Percentiles rank a stretch among this genome's conserved stretches.
These are phyloP conservation scores for Fusarium sp. DNA, from an alignment of 2,329 filamentous ascomycete genomes.

Conservation along the genomic window DNA sequence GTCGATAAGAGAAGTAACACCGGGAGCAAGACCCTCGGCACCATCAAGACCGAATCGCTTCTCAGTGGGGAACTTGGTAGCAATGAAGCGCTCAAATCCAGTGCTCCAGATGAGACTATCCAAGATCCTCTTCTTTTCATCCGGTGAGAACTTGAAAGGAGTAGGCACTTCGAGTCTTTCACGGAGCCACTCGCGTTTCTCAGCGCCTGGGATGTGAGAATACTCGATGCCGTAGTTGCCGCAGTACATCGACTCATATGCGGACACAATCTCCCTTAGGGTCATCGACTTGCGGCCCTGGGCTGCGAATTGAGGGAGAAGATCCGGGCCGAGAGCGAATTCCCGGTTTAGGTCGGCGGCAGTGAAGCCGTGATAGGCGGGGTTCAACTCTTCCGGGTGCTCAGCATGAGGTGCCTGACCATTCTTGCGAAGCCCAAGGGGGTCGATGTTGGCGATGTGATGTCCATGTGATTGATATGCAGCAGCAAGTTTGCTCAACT, in stretches of 20 bases:
- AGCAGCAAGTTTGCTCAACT: conserved; percentile 68
- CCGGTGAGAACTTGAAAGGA: conserved; percentile 94
- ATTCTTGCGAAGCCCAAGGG: conserved; percentile 77
- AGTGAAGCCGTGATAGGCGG: conserved; percentile 90
- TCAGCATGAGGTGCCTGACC: conserved; percentile 65
- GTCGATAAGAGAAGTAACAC: conserved; percentile 98
- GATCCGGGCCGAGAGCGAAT: conserved; percentile 90
- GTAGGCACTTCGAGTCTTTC: conserved; percentile 92
- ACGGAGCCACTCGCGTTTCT: conserved; percentile 97
- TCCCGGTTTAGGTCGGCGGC: conserved; percentile 92
- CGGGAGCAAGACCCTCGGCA: conserved; percentile 93
- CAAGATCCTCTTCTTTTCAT: conserved; percentile 96
- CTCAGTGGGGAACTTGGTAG: conserved; percentile 98
- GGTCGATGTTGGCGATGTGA: conserved; percentile 97
- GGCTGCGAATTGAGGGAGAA: conserved; percentile 89
- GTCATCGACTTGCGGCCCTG: conserved; percentile 93
- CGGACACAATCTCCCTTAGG: conserved; percentile 88
- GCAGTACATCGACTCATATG: conserved; percentile 95
- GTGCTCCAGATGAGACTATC: conserved; percentile 98
- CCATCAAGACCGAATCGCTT: conserved; percentile 99
- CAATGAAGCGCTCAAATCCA: conserved; percentile 92
- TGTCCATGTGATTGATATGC: conserved; percentile 98
- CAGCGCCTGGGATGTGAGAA: conserved; percentile 95
- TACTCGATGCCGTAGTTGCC: conserved; percentile 97
- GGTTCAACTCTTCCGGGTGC: conserved; percentile 88